A percentile compares a stretch with the other conserved stretches of the same genome.
Evolutionary conservation across 2,329 filamentous ascomycete genomes (phyloP).

Genomic region (Pyricularia grisea): DNA sequence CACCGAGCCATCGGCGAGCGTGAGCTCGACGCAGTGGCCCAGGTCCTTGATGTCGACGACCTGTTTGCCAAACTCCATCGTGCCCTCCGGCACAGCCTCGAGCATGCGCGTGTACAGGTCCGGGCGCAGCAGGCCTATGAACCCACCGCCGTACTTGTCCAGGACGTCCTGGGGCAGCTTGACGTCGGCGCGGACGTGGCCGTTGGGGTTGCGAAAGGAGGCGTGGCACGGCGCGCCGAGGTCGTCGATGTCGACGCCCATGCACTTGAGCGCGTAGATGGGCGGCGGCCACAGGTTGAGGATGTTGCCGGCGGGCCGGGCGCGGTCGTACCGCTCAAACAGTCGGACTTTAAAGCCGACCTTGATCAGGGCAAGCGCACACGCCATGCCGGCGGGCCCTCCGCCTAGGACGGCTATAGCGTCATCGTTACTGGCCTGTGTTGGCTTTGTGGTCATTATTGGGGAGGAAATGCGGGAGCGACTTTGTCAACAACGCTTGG

Average conservation of each 20-base stretch:
- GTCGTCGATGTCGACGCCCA: not conserved
- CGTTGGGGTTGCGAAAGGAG: not conserved
- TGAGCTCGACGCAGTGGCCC: not conserved
- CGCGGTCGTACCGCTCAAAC: not conserved
- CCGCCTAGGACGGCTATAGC: not conserved
- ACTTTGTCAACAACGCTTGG: not conserved
- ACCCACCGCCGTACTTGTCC: not conserved
- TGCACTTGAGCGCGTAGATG: not conserved
- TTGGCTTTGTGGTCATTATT: not conserved
- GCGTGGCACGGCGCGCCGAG: not conserved
- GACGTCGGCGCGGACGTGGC: not conserved
- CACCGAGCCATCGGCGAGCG: not conserved
- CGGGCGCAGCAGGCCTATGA: not conserved
- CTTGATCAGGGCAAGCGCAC: not conserved
- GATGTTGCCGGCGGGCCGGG: not conserved
- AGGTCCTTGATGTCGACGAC: not conserved
- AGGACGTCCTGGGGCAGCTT: not conserved
- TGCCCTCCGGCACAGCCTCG: not conserved
- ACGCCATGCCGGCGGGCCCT: not conserved
- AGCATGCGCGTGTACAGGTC: not conserved
- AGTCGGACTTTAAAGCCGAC: not conserved
- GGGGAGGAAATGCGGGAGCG: not conserved
- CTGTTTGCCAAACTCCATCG: not conserved
- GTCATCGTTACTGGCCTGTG: not conserved
- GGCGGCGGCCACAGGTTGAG: not conserved